Evolutionary conservation across 352 stramenopile genomes (phyloP).

Genomic region (Phytophthora tubulina): DNA sequence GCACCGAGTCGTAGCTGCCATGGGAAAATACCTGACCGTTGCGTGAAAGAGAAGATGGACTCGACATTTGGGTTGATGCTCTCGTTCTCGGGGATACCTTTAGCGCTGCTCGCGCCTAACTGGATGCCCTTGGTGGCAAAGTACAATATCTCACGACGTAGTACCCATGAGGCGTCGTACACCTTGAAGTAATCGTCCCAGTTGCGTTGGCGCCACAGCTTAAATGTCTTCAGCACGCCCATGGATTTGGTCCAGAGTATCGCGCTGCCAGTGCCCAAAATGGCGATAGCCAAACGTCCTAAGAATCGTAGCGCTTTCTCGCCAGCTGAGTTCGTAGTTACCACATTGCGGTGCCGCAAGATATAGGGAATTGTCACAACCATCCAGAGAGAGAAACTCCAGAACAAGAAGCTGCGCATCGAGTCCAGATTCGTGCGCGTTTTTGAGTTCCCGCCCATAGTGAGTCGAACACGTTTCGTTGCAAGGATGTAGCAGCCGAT

Average conservation of each 20-base stretch:
- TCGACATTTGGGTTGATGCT: slow-evolving; percentile 49
- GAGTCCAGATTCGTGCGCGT: slow-evolving; percentile 79
- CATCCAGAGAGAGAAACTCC: slow-evolving; percentile 77
- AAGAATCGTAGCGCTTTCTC: slow-evolving; percentile 77
- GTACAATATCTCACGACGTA: slow-evolving; percentile 85
- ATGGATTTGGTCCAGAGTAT: slow-evolving; percentile 80
- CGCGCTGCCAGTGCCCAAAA: slow-evolving; percentile 72
- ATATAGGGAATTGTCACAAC: slow-evolving; percentile 76
- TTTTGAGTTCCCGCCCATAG: slow-evolving; percentile 51
- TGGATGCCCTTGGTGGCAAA: slow-evolving; percentile 87
- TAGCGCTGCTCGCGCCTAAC: slow-evolving; percentile 51
- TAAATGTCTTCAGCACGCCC: slow-evolving; percentile 67
- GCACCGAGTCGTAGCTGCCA: slow-evolving; percentile 66
- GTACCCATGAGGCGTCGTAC: slow-evolving; percentile 86
- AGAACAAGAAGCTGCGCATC: slow-evolving; percentile 82
- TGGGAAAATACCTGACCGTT: slow-evolving; percentile 70
- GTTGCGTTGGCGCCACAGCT: slow-evolving; percentile 79
- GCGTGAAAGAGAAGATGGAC: slow-evolving; percentile 75
- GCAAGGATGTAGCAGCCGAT: slow-evolving; percentile 79
- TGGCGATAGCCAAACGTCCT: slow-evolving; percentile 68
- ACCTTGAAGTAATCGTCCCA: slow-evolving; percentile 91
- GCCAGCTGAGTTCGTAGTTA: slow-evolving; percentile 55
- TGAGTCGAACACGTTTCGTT: slow-evolving; percentile 76
- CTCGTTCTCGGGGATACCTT: slow-evolving; percentile 47
- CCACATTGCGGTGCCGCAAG: slow-evolving; percentile 64